Percentiles rank a stretch among this genome's conserved stretches.
These are phyloP conservation scores for Boletus huronensis DNA, from an alignment of 768 basidiomycete genomes.

Conservation along the genomic window DNA sequence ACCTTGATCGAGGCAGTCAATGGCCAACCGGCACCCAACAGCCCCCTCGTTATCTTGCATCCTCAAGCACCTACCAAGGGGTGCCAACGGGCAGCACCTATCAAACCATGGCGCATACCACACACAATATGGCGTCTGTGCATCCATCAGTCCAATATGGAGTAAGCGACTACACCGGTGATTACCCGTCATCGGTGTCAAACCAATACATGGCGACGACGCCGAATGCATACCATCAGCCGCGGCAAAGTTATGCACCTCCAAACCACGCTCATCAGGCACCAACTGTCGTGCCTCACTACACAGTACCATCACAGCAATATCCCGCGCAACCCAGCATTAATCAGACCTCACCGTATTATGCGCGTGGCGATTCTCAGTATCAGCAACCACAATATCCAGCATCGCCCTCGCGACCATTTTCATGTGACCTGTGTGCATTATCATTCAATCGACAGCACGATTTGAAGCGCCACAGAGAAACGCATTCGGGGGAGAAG, in stretches of 20 bases:
- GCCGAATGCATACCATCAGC: constrained; percentile 19
- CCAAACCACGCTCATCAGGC: constrained; percentile 29
- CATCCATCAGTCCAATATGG: constrained; percentile 24
- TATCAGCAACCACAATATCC: constrained; percentile 45
- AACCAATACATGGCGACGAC: constrained; percentile 21
- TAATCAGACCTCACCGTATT: constrained; percentile 33
- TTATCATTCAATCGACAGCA: constrained; percentile 85
- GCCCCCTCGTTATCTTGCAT: constrained; percentile 23
- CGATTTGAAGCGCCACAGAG: constrained; percentile 79
- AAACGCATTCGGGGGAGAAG: constrained; percentile 84
- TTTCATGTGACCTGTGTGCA: constrained; percentile 68
- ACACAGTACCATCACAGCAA: constrained; percentile 26
- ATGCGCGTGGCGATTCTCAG: constrained; percentile 29
- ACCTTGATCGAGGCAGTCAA: constrained; percentile 20
- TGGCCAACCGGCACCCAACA: constrained; percentile 24
- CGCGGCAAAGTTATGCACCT: constrained; percentile 27
- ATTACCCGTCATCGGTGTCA: constrained; percentile 13
- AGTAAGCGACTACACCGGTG: constrained; percentile 18
- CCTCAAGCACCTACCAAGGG: constrained; percentile 21
- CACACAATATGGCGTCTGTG: constrained; percentile 21
- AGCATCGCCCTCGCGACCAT: constrained; percentile 58
- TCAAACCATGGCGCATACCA: constrained; percentile 8
- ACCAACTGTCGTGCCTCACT: constrained; percentile 34
- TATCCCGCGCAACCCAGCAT: constrained; percentile 27
- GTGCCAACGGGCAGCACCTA: constrained; percentile 16